Conservation (phyloP, 1,284 basidiomycete genomes). For the Ustanciosporium gigantosporum region DNA sequence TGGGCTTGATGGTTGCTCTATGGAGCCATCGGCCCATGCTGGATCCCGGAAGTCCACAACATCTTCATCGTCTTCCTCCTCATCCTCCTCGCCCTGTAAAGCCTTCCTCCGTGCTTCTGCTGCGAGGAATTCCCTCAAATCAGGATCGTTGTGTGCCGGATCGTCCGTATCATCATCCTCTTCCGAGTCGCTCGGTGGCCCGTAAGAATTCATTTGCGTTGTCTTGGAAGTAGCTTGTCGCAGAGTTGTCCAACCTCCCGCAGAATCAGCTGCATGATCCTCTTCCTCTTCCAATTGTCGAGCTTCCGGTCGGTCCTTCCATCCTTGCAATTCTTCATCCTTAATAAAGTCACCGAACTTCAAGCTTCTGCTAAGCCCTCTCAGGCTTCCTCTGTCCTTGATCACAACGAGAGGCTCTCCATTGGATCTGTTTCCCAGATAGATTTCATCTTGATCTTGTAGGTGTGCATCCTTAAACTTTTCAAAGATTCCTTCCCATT, state of each 20-base stretch:
- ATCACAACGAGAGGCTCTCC: conserved; percentile 45
- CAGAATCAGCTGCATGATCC: neutral
- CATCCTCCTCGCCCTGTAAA: conserved; percentile 9
- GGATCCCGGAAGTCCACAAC: conserved; percentile 36
- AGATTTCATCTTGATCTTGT: conserved; percentile 56
- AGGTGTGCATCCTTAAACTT: conserved; percentile 56
- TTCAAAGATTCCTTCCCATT: conserved; percentile 57
- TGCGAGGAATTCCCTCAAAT: conserved; percentile 38
- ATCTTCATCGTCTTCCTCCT: conserved; percentile 15
- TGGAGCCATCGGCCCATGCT: conserved; percentile 1
- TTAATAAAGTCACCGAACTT: conserved; percentile 55
- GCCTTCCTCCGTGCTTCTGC: conserved; percentile 34
- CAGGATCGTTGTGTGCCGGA: conserved; percentile 34
- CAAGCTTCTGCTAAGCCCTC: conserved; percentile 33
- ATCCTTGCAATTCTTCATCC: conserved; percentile 47
- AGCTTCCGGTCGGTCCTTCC: conserved; percentile 23
- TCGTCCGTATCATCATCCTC: conserved; percentile 8
- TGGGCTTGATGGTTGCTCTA: neutral
- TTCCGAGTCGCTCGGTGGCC: neutral
- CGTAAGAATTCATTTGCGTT: neutral
- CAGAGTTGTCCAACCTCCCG: conserved; percentile 1
- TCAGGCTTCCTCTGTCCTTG: conserved; percentile 49
- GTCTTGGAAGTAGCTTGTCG: neutral
- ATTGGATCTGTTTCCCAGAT: conserved; percentile 43
- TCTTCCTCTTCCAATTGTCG: conserved; percentile 10